These are phyloP conservation scores for Inga oerstediana DNA, from an alignment of 306 rosid genomes.

Conservation along the genomic window DNA sequence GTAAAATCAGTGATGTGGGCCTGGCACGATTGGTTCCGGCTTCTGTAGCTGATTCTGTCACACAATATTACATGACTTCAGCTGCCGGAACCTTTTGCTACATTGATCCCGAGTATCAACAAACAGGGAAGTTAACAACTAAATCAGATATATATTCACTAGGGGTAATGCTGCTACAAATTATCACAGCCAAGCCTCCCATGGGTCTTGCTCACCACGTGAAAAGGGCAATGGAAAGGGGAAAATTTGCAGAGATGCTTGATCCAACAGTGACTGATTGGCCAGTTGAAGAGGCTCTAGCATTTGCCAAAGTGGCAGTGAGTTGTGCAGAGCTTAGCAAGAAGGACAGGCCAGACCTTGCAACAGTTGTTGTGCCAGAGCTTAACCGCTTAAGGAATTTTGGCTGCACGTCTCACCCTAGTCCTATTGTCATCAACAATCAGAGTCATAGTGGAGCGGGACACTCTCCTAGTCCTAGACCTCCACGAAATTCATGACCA, in stretches of 20 bases:
- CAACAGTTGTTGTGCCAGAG: conserved; percentile 70
- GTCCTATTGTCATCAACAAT: neutral
- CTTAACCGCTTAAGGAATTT: conserved; percentile 74
- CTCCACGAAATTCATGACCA: conserved; percentile 21
- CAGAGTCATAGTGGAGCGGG: neutral
- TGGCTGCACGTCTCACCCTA: conserved; percentile 26
- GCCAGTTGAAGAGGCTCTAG: conserved; percentile 75
- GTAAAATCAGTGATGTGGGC: conserved; percentile 90
- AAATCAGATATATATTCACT: conserved; percentile 85
- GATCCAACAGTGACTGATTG: conserved; percentile 80
- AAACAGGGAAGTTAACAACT: conserved; percentile 77
- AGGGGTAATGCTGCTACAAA: conserved; percentile 83
- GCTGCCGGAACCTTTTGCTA: conserved; percentile 98
- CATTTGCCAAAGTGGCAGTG: conserved; percentile 74
- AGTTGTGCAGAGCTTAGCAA: conserved; percentile 77
- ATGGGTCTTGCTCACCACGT: conserved; percentile 91
- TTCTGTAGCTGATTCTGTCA: conserved; percentile 75
- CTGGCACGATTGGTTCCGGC: conserved; percentile 84
- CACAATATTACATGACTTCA: conserved; percentile 86
- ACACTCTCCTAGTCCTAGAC: conserved; percentile 32
- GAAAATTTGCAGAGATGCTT: conserved; percentile 56
- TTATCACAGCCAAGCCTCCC: conserved; percentile 87
- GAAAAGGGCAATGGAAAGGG: conserved; percentile 68
- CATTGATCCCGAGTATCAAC: conserved; percentile 98
- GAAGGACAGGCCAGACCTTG: conserved; percentile 91